These are phyloP conservation scores for Huiozyma naganishii DNA, from an alignment of 805 yeast species.

Conservation along the genomic window DNA sequence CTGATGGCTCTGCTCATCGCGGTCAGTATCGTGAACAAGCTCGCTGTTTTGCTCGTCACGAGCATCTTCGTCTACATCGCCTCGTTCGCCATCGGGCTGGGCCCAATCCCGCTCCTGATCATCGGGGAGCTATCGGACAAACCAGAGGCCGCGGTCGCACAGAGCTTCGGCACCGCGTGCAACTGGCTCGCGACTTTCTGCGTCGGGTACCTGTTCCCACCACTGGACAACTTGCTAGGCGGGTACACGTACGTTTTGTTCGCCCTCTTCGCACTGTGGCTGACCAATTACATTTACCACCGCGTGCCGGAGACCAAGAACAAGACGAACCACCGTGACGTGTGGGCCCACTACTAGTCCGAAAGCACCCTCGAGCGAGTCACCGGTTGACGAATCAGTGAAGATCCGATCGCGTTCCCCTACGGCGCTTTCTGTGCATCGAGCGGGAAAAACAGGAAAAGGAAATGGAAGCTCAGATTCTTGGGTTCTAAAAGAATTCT, in stretches of 20 bases:
- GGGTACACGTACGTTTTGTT: constrained; percentile 72
- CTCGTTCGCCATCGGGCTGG: constrained; percentile 83
- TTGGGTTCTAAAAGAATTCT: too few relatives aligned
- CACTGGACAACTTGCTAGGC: constrained; percentile 52
- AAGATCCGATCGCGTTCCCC: neutral
- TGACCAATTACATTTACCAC: constrained; percentile 32
- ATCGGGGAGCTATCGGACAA: constrained; percentile 75
- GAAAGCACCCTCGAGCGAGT: neutral
- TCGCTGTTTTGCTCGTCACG: constrained; percentile 41
- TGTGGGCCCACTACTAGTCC: constrained; percentile 12
- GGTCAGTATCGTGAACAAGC: constrained; percentile 44
- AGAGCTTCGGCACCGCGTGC: constrained; percentile 81
- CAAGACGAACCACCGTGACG: constrained; percentile 10
- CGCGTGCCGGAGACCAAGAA: constrained; percentile 19
- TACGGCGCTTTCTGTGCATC: neutral
- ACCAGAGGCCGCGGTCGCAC: constrained; percentile 75
- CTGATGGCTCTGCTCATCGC: constrained; percentile 53
- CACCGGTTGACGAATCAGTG: neutral
- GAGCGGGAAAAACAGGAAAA: too few relatives aligned
- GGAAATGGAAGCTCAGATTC: too few relatives aligned
- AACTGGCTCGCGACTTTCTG: constrained; percentile 87
- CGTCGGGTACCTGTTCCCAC: constrained; percentile 74
- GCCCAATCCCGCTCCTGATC: constrained; percentile 89
- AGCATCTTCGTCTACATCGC: constrained; percentile 68
- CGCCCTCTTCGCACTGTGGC: constrained; percentile 42